A percentile compares a stretch with the other conserved stretches of the same genome.
phyloP scores from a whole-genome alignment of 306 rosid genomes.

The Erythrophleum fordii region DNA sequence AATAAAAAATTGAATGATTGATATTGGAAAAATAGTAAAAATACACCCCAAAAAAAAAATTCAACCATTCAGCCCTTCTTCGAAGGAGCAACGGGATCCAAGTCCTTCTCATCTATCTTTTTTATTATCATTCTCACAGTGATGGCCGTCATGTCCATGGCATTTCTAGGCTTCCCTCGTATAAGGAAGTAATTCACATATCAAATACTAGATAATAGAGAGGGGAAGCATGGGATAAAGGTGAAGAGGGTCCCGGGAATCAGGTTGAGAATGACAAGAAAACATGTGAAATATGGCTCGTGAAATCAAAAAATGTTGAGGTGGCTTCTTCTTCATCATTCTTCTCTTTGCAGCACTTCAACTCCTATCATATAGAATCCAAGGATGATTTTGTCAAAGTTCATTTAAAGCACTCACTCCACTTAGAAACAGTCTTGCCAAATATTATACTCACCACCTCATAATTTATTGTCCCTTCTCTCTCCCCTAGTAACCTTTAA shows the following conservation, averaged over 20 bases:
- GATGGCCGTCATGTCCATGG: neutral
- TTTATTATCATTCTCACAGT: neutral
- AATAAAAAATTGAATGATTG: too few relatives aligned
- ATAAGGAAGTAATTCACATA: neutral
- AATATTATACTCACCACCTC: conserved; percentile 58
- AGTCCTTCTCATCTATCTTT: too few relatives aligned
- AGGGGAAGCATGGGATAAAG: conserved; percentile 51
- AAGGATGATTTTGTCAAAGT: conserved; percentile 49
- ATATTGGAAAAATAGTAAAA: too few relatives aligned
- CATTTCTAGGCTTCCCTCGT: neutral
- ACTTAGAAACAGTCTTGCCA: conserved; percentile 35
- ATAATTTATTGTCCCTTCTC: conserved; percentile 39
- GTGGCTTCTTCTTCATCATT: conserved; percentile 49
- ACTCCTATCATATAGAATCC: conserved; percentile 59
- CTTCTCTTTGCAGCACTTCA: conserved; percentile 41
- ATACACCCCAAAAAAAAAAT: too few relatives aligned
- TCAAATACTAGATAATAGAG: neutral
- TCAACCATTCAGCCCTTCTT: too few relatives aligned
- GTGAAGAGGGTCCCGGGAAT: conserved; percentile 72
- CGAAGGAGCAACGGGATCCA: too few relatives aligned
- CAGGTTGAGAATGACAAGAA: conserved; percentile 62
- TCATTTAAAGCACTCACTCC: conserved; percentile 52
- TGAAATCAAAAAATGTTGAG: conserved; percentile 67
- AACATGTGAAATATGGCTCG: conserved; percentile 94
- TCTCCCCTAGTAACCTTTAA: neutral